Percentiles rank a stretch among this genome's conserved stretches.
Evolutionary conservation across 345 rosid species (phyloP).

Genomic region (Nasturtium officinale): DNA sequence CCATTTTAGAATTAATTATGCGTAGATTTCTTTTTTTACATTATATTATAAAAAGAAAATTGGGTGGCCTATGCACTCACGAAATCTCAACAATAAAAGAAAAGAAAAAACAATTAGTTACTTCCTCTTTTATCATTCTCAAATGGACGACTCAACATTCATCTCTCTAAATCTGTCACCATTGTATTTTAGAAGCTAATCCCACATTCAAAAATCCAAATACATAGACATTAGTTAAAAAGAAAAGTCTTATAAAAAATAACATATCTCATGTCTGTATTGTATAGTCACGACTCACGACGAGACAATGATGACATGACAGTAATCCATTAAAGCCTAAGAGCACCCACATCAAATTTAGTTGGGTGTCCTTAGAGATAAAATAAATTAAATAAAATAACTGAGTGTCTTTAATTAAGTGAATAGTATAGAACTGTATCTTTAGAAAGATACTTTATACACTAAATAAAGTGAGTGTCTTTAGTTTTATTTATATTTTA

Average conservation of each 20-base stretch:
- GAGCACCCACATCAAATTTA: too few relatives aligned
- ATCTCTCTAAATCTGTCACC: not conserved
- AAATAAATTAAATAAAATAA: too few relatives aligned
- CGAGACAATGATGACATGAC: conserved; percentile 10
- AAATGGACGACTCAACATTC: not conserved
- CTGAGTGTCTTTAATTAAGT: too few relatives aligned
- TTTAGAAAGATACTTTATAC: too few relatives aligned
- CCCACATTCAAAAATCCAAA: not conserved
- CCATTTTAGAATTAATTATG: conserved; percentile 11
- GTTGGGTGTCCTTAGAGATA: too few relatives aligned
- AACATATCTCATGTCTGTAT: not conserved
- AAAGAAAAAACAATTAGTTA: not conserved
- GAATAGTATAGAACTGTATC: too few relatives aligned
- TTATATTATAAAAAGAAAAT: not conserved
- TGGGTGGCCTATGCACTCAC: not conserved
- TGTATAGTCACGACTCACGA: not conserved
- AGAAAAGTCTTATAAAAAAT: not conserved
- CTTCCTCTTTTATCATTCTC: not conserved
- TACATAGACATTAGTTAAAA: not conserved
- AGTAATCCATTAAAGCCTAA: not conserved
- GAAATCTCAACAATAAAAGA: conserved; percentile 12
- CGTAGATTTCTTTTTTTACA: conserved; percentile 8
- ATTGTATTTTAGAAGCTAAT: not conserved
- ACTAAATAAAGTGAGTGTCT: too few relatives aligned
- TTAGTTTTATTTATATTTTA: too few relatives aligned